phyloP scores from a whole-genome alignment of 352 stramenopile genomes.

The Poterioochromonas sp. region DNA sequence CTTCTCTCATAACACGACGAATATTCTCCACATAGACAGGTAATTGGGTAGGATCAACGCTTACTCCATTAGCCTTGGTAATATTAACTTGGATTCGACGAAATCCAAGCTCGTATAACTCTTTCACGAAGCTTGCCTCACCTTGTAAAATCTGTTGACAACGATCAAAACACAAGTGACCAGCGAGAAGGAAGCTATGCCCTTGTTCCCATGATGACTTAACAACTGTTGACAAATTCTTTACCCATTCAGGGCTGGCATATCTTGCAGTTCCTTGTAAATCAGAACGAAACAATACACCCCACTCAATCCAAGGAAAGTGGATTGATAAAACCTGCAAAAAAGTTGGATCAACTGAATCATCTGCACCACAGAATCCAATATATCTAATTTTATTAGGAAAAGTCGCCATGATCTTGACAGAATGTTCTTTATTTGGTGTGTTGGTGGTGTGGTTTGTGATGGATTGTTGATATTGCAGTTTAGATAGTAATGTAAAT shows the following conservation, averaged over 20 bases:
- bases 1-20: constrained; percentile 8
- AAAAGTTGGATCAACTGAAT: constrained; percentile 37
- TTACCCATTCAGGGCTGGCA: constrained; percentile 33
- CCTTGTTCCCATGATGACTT: too few species aligned
- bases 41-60: neutral
- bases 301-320: constrained; percentile 44
- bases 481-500: too few species aligned
- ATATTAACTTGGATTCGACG: constrained; percentile 45
- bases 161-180: constrained; percentile 40
- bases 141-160: constrained; percentile 43
- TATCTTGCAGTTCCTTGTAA: constrained; percentile 41
- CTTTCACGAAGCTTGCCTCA: constrained; percentile 37
- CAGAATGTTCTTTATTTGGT: too few species aligned
- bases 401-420: neutral
- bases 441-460: too few species aligned
- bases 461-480: too few species aligned
- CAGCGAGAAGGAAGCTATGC: too few species aligned
- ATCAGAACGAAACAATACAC: constrained; percentile 44
- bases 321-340: constrained; percentile 37
- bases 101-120: constrained; percentile 39
- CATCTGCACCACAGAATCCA: constrained; percentile 46
- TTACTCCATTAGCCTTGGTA: constrained; percentile 42
- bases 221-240: neutral
- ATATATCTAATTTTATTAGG: constrained; percentile 16
- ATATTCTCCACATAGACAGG: constrained; percentile 35